Conservation (phyloP, 352 stramenopile genomes). For the Globisporangium iwayamae region DNA sequence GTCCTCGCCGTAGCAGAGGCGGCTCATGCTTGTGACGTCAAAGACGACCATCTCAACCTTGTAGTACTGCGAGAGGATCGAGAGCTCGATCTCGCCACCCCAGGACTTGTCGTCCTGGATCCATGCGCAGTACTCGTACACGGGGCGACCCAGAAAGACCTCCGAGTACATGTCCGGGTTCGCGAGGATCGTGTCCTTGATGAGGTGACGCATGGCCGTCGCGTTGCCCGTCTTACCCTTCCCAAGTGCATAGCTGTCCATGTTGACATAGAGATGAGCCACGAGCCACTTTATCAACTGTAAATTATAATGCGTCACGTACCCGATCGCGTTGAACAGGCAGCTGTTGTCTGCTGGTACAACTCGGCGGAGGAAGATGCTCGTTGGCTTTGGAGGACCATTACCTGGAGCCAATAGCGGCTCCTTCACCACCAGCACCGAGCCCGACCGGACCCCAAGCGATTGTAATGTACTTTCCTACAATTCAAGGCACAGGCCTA, state of each 20-base stretch:
- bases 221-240: constrained; percentile 62
- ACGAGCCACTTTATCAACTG: not conserved
- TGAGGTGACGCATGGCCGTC: constrained; percentile 58
- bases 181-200: constrained; percentile 68
- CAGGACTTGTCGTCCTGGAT: constrained; percentile 81
- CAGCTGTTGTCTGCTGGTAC: constrained; percentile 86
- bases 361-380: constrained; percentile 65
- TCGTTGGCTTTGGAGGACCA: constrained; percentile 22
- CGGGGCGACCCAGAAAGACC: constrained; percentile 70
- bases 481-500: not conserved
- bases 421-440: constrained; percentile 72
- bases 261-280: too few species aligned
- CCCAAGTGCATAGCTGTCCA: constrained; percentile 51
- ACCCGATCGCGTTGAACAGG: constrained; percentile 85
- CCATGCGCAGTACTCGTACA: constrained; percentile 83
- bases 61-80: constrained; percentile 74
- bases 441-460: constrained; percentile 61
- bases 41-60: constrained; percentile 85
- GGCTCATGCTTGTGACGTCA: constrained; percentile 82
- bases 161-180: constrained; percentile 64
- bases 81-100: constrained; percentile 86
- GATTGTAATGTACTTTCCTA: constrained; percentile 43
- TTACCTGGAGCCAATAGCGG: constrained; percentile 19
- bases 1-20: constrained; percentile 79
- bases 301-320: not conserved